phyloP scores from a whole-genome alignment of 805 yeast genomes.

The Groenewaldozyma salmanticensis region DNA sequence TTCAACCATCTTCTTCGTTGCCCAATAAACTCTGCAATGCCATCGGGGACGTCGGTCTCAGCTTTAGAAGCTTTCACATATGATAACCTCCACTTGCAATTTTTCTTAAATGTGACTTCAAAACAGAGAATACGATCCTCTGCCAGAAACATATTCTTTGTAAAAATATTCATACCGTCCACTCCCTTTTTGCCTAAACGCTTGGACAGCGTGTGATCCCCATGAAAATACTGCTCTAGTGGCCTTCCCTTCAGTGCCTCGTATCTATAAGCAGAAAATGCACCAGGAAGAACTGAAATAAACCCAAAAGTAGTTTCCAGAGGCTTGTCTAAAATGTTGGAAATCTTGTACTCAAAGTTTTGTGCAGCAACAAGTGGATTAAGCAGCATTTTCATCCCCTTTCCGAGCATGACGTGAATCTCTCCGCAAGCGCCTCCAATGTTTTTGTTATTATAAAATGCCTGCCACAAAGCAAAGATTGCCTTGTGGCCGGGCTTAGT shows the following conservation, averaged over 20 bases:
- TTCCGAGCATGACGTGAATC: conserved; percentile 49
- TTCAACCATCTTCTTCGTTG: conserved; percentile 64
- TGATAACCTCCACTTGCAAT: conserved; percentile 50
- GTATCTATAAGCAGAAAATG: conserved; percentile 55
- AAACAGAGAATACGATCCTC: conserved; percentile 61
- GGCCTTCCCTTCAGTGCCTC: conserved; percentile 56
- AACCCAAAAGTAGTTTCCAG: conserved; percentile 57
- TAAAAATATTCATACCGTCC: conserved; percentile 54
- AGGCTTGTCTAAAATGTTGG: conserved; percentile 59
- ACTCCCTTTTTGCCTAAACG: conserved; percentile 42
- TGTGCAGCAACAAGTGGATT: conserved; percentile 59
- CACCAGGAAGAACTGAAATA: conserved; percentile 59
- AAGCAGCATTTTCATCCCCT: conserved; percentile 31
- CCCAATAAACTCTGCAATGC: conserved; percentile 49
- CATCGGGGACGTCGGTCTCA: conserved; percentile 61
- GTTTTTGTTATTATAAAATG: conserved; percentile 45
- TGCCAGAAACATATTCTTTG: conserved; percentile 61
- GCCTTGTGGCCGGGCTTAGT: conserved; percentile 53
- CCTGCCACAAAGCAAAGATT: conserved; percentile 51
- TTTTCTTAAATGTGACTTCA: conserved; percentile 50
- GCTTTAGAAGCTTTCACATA: conserved; percentile 56
- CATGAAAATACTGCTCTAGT: conserved; percentile 56
- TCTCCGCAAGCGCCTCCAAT: conserved; percentile 72
- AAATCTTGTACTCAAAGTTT: conserved; percentile 58
- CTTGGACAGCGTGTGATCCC: conserved; percentile 43